Evolutionary conservation across 2,329 filamentous ascomycete species (phyloP).

Genomic region (Aspergillus sp.): DNA sequence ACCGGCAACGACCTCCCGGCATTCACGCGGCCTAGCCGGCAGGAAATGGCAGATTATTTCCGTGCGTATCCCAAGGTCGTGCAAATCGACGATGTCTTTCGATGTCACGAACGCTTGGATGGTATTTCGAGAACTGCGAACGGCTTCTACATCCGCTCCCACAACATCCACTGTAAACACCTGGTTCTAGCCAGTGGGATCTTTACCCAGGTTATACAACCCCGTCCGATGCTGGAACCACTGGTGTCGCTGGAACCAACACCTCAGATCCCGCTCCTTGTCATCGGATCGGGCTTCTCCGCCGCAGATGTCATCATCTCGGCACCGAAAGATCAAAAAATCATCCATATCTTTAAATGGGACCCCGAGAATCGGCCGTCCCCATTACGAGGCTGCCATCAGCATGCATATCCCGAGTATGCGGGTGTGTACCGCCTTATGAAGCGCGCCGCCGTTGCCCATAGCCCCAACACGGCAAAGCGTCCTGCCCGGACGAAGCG

Average conservation of each 20-base stretch:
- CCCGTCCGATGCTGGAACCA: constrained; percentile 50
- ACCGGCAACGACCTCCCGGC: constrained; percentile 47
- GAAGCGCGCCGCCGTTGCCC: constrained; percentile 50
- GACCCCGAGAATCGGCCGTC: constrained; percentile 55
- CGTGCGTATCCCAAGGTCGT: constrained; percentile 54
- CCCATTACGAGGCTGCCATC: constrained; percentile 59
- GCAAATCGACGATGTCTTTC: constrained; percentile 51
- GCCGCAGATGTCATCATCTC: constrained; percentile 63
- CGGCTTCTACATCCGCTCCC: constrained; percentile 53
- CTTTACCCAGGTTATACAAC: constrained; percentile 55
- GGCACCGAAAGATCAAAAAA: constrained; percentile 48
- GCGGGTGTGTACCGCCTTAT: constrained; percentile 60
- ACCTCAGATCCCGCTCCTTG: constrained; percentile 46
- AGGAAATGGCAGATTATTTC: constrained; percentile 57
- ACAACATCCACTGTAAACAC: constrained; percentile 55
- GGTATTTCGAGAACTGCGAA: constrained; percentile 45
- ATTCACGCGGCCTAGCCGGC: constrained; percentile 56
- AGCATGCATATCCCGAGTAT: constrained; percentile 63
- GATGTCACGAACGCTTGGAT: constrained; percentile 42
- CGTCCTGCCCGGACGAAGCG: constrained; percentile 28
- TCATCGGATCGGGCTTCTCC: constrained; percentile 62
- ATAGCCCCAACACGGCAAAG: constrained; percentile 17
- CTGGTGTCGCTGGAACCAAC: constrained; percentile 36
- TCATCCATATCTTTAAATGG: constrained; percentile 63
- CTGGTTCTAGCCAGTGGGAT: constrained; percentile 61